Evolutionary conservation across 2,329 filamentous ascomycete species (phyloP).

Genomic region (Aspergillus persii): DNA sequence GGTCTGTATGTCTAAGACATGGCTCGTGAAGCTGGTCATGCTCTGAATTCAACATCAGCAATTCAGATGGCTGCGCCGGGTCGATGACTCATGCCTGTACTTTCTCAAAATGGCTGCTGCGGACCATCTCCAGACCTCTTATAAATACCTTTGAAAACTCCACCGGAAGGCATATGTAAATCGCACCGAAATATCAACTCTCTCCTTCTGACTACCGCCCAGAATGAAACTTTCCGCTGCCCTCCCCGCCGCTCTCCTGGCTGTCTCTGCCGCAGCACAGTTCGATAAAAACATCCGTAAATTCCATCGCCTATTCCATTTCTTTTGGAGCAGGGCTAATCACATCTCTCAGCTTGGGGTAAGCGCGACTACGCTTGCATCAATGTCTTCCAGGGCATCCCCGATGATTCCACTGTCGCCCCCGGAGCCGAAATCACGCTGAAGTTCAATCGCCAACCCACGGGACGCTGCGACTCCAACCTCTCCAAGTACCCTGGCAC

Average conservation of each 20-base stretch:
- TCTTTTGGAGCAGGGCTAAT: background rate
- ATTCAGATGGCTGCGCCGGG: no score
- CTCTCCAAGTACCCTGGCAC: conserved; percentile 19
- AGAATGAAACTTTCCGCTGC: conserved; percentile 31
- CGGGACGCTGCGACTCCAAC: conserved; percentile 23
- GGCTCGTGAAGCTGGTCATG: background rate
- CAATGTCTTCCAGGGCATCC: conserved; percentile 33
- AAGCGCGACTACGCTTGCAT: conserved; percentile 34
- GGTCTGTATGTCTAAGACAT: background rate
- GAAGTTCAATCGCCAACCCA: conserved; percentile 27
- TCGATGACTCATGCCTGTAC: no score
- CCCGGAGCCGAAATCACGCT: conserved; percentile 24
- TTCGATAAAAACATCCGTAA: conserved; percentile 33
- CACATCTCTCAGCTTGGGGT: conserved; percentile 27
- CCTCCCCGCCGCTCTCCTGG: conserved; percentile 24
- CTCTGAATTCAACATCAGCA: background rate
- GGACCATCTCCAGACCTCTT: no score
- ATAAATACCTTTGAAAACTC: no score
- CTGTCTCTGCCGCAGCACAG: conserved; percentile 25
- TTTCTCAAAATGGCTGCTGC: no score
- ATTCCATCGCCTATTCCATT: background rate
- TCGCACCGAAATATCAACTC: background rate
- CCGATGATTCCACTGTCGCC: conserved; percentile 30
- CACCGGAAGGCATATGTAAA: no score
- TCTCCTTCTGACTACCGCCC: background rate